phyloP scores from a whole-genome alignment of 139 green algal species.

The Tetradesmus obliquus region DNA sequence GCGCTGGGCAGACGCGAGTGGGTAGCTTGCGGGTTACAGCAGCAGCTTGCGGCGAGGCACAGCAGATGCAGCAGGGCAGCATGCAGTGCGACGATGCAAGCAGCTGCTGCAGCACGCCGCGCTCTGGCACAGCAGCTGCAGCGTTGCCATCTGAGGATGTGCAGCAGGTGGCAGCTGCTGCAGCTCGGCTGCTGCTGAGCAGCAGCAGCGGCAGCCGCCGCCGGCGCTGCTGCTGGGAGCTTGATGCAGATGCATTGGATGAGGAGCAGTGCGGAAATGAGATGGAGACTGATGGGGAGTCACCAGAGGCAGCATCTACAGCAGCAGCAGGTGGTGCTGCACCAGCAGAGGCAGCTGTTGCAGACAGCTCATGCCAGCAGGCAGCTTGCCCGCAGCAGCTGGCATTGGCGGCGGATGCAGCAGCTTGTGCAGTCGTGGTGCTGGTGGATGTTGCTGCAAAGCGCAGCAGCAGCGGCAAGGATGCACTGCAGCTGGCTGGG shows the following conservation, averaged over 20 bases:
- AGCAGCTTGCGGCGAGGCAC: neutral
- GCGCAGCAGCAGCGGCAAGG: neutral
- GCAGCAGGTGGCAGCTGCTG: neutral
- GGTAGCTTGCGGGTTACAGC: neutral
- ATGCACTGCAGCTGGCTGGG: neutral
- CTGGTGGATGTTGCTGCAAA: neutral
- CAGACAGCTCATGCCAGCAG: neutral
- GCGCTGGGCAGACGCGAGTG: neutral
- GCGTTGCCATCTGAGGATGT: neutral
- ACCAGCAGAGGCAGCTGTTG: neutral
- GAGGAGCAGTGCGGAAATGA: neutral
- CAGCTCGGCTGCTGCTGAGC: conserved; percentile 7
- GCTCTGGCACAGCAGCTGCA: neutral
- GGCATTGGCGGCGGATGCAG: neutral
- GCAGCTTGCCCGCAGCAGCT: neutral
- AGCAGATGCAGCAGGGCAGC: neutral
- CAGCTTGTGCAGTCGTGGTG: neutral
- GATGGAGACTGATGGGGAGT: neutral
- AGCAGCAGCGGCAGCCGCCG: neutral
- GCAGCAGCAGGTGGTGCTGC: neutral
- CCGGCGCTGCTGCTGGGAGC: neutral
- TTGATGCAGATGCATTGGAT: neutral
- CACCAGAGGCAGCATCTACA: neutral
- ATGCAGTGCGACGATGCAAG: conserved; percentile 20
- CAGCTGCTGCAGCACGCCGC: conserved; percentile 23